phyloP scores from a whole-genome alignment of 2,329 filamentous ascomycete genomes.

The Madurella mycetomatis region DNA sequence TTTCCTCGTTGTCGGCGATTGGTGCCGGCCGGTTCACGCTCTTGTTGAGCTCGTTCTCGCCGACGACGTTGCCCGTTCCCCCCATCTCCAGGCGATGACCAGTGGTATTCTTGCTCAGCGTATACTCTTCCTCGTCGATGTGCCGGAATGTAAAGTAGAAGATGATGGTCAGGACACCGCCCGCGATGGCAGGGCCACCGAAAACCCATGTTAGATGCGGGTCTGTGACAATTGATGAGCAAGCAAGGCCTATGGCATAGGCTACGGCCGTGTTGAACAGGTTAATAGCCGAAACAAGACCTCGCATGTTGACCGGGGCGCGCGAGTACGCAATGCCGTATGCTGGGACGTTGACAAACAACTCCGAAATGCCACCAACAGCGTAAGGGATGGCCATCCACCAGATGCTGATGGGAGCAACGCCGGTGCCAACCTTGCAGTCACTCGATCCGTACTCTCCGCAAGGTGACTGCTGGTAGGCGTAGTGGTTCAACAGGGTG shows the following conservation, averaged over 20 bases:
- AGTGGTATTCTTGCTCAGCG: constrained; percentile 31
- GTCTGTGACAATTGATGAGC: constrained; percentile 44
- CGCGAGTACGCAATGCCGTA: constrained; percentile 50
- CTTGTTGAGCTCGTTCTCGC: constrained; percentile 27
- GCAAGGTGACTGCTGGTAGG: constrained; percentile 40
- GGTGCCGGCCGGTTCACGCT: constrained; percentile 25
- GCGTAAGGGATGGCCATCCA: constrained; percentile 54
- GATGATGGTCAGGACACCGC: constrained; percentile 39
- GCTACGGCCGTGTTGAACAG: constrained; percentile 44
- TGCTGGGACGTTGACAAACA: constrained; percentile 50
- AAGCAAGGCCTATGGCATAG: constrained; percentile 42
- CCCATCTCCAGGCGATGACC: constrained; percentile 20
- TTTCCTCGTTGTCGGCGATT: constrained; percentile 28
- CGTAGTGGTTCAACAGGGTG: constrained; percentile 39
- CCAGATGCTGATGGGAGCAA: constrained; percentile 48
- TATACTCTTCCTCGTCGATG: constrained; percentile 44
- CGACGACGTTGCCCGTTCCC: constrained; percentile 21
- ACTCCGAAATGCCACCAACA: constrained; percentile 44
- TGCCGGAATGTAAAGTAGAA: constrained; percentile 46
- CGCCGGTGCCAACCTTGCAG: constrained; percentile 33
- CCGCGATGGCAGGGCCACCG: constrained; percentile 43
- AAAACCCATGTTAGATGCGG: constrained; percentile 49
- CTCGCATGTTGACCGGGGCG: constrained; percentile 48
- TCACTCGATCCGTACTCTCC: constrained; percentile 38
- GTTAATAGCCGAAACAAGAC: constrained; percentile 47